These are phyloP conservation scores for Citrus maxima DNA, from an alignment of 345 rosid species.

Conservation along the genomic window DNA sequence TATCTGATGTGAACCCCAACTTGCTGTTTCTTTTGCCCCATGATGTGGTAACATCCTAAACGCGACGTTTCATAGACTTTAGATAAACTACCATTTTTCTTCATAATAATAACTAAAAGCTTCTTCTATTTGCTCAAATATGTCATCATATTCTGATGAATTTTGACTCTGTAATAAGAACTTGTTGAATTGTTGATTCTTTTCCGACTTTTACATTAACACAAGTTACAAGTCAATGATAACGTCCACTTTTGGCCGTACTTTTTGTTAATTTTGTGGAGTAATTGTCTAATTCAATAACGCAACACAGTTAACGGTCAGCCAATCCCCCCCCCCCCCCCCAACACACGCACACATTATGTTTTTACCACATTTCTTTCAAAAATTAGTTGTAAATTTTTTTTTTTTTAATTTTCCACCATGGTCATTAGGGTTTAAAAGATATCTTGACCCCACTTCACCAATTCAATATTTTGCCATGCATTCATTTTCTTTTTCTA, in stretches of 20 bases:
- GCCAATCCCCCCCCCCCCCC: too few species aligned
- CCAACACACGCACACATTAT: too few species aligned
- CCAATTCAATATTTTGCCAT: neutral
- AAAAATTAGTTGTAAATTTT: neutral
- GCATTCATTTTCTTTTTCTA: neutral
- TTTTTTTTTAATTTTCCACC: neutral
- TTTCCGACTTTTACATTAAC: neutral
- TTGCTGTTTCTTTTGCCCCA: slow-evolving; percentile 4
- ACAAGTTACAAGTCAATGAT: neutral
- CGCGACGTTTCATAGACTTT: neutral
- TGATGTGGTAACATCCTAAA: neutral
- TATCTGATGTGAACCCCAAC: slow-evolving; percentile 18
- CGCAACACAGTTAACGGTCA: neutral
- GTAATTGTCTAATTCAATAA: neutral
- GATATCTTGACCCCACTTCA: neutral
- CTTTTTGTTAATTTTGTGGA: neutral
- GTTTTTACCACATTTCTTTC: too few species aligned
- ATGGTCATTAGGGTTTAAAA: neutral
- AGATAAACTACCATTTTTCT: neutral
- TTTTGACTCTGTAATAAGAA: neutral
- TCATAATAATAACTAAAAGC: neutral
- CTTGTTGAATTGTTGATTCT: neutral
- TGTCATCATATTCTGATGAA: neutral
- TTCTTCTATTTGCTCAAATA: neutral
- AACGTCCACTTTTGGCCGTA: neutral